Evolutionary conservation across 2,329 filamentous ascomycete genomes (phyloP), one percentile per base, ranked within the genome.

Genomic region (Mycosphaerelloides madeirae): DNA sequence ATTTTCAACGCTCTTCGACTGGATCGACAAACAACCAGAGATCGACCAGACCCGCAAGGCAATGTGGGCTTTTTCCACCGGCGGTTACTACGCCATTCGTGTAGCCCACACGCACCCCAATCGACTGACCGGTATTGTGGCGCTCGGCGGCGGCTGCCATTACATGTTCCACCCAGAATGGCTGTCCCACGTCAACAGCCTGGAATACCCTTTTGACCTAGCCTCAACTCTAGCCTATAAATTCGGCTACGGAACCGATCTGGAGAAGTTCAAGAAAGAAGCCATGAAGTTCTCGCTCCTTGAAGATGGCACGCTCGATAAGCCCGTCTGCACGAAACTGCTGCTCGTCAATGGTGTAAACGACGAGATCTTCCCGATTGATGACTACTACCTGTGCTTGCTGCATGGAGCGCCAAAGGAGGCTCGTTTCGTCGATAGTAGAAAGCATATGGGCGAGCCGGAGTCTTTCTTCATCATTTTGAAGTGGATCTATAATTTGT

Each of bases 331-430:
- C 44, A 63, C 72, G 18, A 65, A 69, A 22, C 56, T 80, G 41
- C 57, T 81, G 29, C 63, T 81, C 5, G 77, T 81, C 7, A 81
- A 81, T 53, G 74, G 78, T 0, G 75, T 72, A 1, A 69, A 76
- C 22, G 78, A 81, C 55, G 77, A 79, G 65, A 79, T 81, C 37
- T 81, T 81, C 61, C 78, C 78, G 0, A 76, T 81, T 35, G 78
- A 81, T 53, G 78, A 81, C 53, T 75, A 77, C 44, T 76, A 77
- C 52, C 59, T 80, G 31, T 74, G 74, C 19, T 54, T 80, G 36
- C 66, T 72, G 31, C 71, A 76, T 57, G 78, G 76, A 0, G 57
- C 64, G 15, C 70, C 75, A 1, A 81, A 81, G 62, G 70, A 76
- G 55, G 75, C 65, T 33, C 63, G 67, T 18, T 73, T 75, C 44